Evolutionary conservation across 331 rosid genomes (phyloP), one percentile per base, ranked within the genome.

Genomic region (Acacia pycnantha): DNA sequence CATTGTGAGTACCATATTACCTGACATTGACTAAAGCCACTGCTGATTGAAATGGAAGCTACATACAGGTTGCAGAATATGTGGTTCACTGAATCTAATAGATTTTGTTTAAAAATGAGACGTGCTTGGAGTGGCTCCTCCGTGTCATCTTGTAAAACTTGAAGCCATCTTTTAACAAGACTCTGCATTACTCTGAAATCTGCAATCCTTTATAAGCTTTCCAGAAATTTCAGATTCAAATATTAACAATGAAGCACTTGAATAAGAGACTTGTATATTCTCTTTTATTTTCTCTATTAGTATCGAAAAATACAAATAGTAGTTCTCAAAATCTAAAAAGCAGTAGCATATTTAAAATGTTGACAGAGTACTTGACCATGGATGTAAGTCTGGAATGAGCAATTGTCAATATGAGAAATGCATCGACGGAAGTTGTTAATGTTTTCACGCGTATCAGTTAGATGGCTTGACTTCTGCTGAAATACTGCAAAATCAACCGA

Each of bases 131-230:
- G 51, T 22, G 92, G 90, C 87, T 90, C 88, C 29, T 90, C 87
- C 80, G 65, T 77, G 81, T 93, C 94, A 80, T 88, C 94, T 85
- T 86, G 86, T 80, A 93, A 77, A 76, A 86, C 86, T 70, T 86
- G 90, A 72, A 91, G 74, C 95, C 97, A 93, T 71, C 83, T 87
- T 69, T 86, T 88, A 51, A 91, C 92, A 76, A 93, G 83, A 85
- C 88, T 70, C 77, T 86, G 93, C 86, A 91, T 85, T 82, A 86
- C 89, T 90, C 94, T 90, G 84, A 79, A 77, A 90, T 90, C 97
- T 93, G 94, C 90, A 86, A 79, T 40, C 69, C 77, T 78, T 79
- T n/a, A 81, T 29, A 76, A 46, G 81, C 76, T 79, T 51, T 21
- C 74, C 58, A 67, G 73, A 59, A 56, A 66, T 48, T 54, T 58